Percentiles rank a stretch among this genome's conserved stretches.
Conservation (phyloP, 352 stramenopile genomes). For the Globisporangium barbulae region DNA sequence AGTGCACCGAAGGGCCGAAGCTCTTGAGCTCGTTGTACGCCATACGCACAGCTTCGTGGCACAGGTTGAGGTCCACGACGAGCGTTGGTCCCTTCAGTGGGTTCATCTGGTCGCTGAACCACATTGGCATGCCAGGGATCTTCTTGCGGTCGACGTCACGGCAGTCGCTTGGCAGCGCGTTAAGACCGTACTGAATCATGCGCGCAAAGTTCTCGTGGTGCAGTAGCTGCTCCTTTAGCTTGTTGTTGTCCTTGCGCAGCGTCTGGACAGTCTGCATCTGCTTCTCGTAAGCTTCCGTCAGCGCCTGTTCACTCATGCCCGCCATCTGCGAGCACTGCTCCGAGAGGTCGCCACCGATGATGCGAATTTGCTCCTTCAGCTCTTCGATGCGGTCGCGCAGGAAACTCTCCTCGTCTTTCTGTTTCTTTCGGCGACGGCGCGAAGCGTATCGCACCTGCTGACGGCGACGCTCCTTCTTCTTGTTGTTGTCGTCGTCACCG, state of each 20-base stretch:
- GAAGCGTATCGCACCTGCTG: slow-evolving; percentile 80
- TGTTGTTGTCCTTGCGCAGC: slow-evolving; percentile 81
- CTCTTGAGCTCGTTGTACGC: slow-evolving; percentile 78
- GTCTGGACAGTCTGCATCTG: slow-evolving; percentile 79
- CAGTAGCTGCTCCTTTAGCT: slow-evolving; percentile 75
- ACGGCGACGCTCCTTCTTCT: slow-evolving; percentile 80
- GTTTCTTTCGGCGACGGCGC: slow-evolving; percentile 76
- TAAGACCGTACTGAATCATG: slow-evolving; percentile 83
- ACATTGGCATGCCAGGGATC: slow-evolving; percentile 65
- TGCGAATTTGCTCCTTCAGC: slow-evolving; percentile 82
- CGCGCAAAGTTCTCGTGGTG: slow-evolving; percentile 84
- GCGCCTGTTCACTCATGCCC: slow-evolving; percentile 74
- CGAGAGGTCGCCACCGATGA: slow-evolving; percentile 73
- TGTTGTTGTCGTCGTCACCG: slow-evolving; percentile 52
- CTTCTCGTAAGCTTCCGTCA: slow-evolving; percentile 80
- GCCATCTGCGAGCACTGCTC: slow-evolving; percentile 81
- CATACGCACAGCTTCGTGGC: slow-evolving; percentile 72
- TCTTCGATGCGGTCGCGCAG: slow-evolving; percentile 76
- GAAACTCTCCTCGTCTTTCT: slow-evolving; percentile 83
- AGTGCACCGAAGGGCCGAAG: slow-evolving; percentile 72
- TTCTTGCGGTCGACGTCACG: slow-evolving; percentile 78
- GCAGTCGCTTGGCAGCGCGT: slow-evolving; percentile 71
- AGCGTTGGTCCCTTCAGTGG: slow-evolving; percentile 69
- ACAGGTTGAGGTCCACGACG: slow-evolving; percentile 74
- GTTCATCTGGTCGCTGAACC: slow-evolving; percentile 82